Evolutionary conservation across 1,284 basidiomycete genomes (phyloP), one percentile per base, ranked within the genome.

Genomic region (Trichosporon faecale): DNA sequence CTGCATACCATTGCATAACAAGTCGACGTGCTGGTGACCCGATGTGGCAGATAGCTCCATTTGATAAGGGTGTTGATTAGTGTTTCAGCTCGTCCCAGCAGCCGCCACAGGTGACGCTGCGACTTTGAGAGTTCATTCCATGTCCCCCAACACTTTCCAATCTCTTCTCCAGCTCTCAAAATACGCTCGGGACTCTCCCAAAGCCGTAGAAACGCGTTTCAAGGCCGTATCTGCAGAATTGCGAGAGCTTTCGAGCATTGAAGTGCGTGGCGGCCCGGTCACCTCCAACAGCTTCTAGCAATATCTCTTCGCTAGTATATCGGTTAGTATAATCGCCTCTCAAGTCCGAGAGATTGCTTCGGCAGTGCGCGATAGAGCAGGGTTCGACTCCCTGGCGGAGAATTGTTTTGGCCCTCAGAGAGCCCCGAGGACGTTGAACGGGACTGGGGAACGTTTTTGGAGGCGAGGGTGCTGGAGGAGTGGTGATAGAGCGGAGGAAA

Each of bases 341-440:
- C 55, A 57, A 57, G 27, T 31, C 31, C 31, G 55, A 57, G 55
- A 57, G 55, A 57, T 16, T 21, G 12, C 25, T 18, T 29, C 55
- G 6, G 14, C 7, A 16, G 55, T 16, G 3, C 55, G 55, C 55
- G 55, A 31, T 57, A 57, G 55, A 57, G 55, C 55, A 57, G 55
- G 55, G 55, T 57, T 57, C 55, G 55, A 57, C 55, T 57, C 55
- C 55, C 55, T 57, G 55, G 55, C 55, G 55, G 55, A 57, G 55
- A 57, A 57, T 57, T 25, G 27, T 57, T 57, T 57, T 57, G 55
- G 55, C 25, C n/a, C n/a, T n/a, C 23, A 7, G 2, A 5, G 49
- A 55, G 8, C 55, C n/a, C 44, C 18, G 44, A 14, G n/a, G 18
- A 14, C 8, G 18, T 21, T 7, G 18, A 21, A 1, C 2, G 18